Percentiles rank a stretch among this genome's conserved stretches.
Conservation (phyloP, 352 stramenopile species). For the Globisporangium takayamanum region DNA sequence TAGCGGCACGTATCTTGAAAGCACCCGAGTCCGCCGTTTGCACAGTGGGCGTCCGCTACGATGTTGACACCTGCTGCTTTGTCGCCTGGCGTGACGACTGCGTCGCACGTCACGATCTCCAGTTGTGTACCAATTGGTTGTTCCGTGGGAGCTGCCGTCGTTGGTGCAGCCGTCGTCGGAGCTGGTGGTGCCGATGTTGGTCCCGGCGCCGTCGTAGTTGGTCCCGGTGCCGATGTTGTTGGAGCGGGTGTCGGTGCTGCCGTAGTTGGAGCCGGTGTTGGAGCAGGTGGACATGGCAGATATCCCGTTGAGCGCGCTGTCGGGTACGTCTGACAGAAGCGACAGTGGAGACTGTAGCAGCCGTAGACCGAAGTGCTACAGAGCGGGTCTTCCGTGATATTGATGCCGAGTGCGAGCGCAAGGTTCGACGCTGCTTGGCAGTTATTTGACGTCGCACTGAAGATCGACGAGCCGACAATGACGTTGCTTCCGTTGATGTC, state of each 20-base stretch:
- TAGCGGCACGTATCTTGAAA: conserved; percentile 19
- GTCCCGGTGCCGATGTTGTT: neutral
- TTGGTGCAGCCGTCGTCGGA: neutral
- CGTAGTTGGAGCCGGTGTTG: neutral
- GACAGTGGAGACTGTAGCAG: conserved; percentile 9
- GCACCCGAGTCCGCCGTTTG: conserved; percentile 19
- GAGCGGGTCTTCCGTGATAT: conserved; percentile 1
- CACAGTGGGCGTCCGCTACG: conserved; percentile 13
- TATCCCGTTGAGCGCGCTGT: conserved; percentile 4
- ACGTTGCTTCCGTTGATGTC: neutral
- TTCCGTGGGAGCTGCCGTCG: neutral
- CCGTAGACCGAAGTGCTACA: neutral
- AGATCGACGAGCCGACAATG: neutral
- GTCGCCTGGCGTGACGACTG: conserved; percentile 16
- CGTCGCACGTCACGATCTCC: conserved; percentile 5
- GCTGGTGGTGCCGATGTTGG: no score
- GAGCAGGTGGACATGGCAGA: conserved; percentile 3
- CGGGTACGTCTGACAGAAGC: conserved; percentile 2
- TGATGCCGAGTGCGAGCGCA: conserved; percentile 1
- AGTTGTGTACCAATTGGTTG: neutral
- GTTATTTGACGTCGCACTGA: neutral
- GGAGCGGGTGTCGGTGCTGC: neutral
- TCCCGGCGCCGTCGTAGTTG: neutral
- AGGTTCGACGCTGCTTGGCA: neutral
- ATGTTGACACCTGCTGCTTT: conserved; percentile 5